phyloP scores from a whole-genome alignment of 495 filamentous ascomycete genomes.

The Achaetomiella virescens region DNA sequence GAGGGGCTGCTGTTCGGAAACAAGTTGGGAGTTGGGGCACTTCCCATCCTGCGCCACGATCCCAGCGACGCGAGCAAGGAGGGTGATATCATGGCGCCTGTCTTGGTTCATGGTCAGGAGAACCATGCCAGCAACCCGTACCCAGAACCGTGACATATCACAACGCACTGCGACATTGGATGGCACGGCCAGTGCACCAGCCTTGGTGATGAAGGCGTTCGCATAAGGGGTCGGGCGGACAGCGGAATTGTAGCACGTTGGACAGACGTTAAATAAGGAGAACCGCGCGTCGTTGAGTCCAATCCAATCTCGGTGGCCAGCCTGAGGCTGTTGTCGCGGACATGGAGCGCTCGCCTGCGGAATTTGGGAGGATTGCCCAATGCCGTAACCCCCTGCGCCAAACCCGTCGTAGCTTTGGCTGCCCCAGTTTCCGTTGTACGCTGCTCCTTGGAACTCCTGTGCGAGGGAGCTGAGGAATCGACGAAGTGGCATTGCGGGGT shows the following conservation, averaged over 20 bases:
- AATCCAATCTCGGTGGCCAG: slow-evolving; percentile 8
- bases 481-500: no score
- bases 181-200: neutral
- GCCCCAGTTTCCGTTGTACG: neutral
- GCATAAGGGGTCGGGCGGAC: slow-evolving; percentile 12
- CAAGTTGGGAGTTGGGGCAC: slow-evolving; percentile 6
- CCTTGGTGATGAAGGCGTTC: slow-evolving; percentile 9
- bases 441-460: neutral
- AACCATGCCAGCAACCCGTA: slow-evolving; percentile 4
- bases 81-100: neutral
- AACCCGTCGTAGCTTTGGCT: neutral
- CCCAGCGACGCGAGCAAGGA: slow-evolving; percentile 5
- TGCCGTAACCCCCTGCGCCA: no score
- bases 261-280: slow-evolving; percentile 10
- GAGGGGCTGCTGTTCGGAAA: neutral
- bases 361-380: neutral
- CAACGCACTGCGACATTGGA: neutral
- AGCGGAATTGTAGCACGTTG: slow-evolving; percentile 3
- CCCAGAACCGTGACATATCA: slow-evolving; percentile 15
- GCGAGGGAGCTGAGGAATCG: neutral
- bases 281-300: slow-evolving; percentile 1
- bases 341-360: neutral
- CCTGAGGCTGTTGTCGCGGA: slow-evolving; percentile 10
- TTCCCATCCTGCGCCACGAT: neutral
- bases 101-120: slow-evolving; percentile 14